phyloP scores from a whole-genome alignment of 345 rosid genomes.

The Aquilaria malaccensis region DNA sequence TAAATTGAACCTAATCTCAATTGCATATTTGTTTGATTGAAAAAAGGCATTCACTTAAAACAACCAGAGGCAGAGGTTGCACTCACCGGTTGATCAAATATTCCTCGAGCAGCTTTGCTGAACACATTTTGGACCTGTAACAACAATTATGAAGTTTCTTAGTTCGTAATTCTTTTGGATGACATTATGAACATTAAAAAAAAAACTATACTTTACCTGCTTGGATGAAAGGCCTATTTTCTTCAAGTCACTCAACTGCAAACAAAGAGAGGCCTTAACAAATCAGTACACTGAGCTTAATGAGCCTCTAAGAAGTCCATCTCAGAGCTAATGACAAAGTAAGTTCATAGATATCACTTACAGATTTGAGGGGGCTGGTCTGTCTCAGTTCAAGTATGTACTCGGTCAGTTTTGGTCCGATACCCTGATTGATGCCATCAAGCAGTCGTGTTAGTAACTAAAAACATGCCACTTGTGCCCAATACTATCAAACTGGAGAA shows the following conservation, averaged over 20 bases:
- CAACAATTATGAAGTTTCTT: neutral
- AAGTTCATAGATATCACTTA: constrained; percentile 16
- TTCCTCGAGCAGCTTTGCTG: constrained; percentile 47
- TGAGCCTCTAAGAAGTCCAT: too few species aligned
- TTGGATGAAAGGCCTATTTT: constrained; percentile 86
- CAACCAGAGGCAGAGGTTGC: constrained; percentile 9
- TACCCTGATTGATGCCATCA: constrained; percentile 41
- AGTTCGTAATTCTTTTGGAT: neutral
- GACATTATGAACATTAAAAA: neutral
- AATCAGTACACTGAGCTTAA: too few species aligned
- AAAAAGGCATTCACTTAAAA: neutral
- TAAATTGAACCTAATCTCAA: too few species aligned
- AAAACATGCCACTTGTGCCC: neutral
- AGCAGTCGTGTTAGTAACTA: too few species aligned
- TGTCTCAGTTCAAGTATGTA: constrained; percentile 65
- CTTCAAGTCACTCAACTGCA: constrained; percentile 70
- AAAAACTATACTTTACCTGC: constrained; percentile 30
- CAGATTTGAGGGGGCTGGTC: constrained; percentile 59
- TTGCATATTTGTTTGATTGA: too few species aligned
- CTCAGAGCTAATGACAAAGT: neutral
- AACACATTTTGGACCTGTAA: constrained; percentile 56
- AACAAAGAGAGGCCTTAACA: neutral
- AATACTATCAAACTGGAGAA: neutral
- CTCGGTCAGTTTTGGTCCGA: constrained; percentile 71
- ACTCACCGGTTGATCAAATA: constrained; percentile 27